Conservation (phyloP, 495 filamentous ascomycete genomes). For the Chaetomium cochliodes region DNA sequence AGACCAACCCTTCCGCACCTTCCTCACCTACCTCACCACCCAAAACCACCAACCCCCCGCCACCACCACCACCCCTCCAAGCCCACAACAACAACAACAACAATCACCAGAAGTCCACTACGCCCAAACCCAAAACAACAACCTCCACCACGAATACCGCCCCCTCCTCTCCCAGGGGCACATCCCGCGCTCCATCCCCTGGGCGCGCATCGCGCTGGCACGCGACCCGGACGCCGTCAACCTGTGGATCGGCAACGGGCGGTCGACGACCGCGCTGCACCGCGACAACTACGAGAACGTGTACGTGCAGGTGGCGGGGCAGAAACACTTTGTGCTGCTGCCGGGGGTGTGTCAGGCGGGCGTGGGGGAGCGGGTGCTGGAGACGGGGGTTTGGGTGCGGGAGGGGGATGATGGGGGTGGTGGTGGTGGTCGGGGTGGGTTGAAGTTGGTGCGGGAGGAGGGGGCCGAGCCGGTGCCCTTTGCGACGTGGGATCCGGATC, state of each 20-base stretch:
- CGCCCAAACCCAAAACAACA: conserved; percentile 70
- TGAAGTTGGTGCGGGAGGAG: conserved; percentile 39
- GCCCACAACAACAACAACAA: conserved; percentile 31
- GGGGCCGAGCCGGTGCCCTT: conserved; percentile 55
- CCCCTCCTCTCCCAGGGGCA: conserved; percentile 53
- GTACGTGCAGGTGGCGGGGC: conserved; percentile 68
- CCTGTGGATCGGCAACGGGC: conserved; percentile 72
- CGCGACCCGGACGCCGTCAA: conserved; percentile 67
- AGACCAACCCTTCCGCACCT: conserved; percentile 47
- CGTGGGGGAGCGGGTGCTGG: conserved; percentile 58
- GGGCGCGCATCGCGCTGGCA: conserved; percentile 63
- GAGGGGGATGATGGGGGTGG: background rate
- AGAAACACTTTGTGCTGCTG: conserved; percentile 68
- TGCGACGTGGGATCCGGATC: conserved; percentile 69
- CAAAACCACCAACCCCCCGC: background rate
- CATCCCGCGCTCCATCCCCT: conserved; percentile 54
- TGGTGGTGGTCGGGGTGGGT: background rate
- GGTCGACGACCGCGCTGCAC: conserved; percentile 65
- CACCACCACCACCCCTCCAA: conserved; percentile 26
- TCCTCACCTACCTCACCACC: conserved; percentile 46
- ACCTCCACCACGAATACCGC: conserved; percentile 66
- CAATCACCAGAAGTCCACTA: conserved; percentile 56
- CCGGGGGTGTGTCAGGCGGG: conserved; percentile 62
- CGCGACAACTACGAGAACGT: conserved; percentile 81
- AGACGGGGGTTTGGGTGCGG: conserved; percentile 50